Evolutionary conservation across 768 basidiomycete species (phyloP).

Genomic region (Leccinellum rugosiceps): DNA sequence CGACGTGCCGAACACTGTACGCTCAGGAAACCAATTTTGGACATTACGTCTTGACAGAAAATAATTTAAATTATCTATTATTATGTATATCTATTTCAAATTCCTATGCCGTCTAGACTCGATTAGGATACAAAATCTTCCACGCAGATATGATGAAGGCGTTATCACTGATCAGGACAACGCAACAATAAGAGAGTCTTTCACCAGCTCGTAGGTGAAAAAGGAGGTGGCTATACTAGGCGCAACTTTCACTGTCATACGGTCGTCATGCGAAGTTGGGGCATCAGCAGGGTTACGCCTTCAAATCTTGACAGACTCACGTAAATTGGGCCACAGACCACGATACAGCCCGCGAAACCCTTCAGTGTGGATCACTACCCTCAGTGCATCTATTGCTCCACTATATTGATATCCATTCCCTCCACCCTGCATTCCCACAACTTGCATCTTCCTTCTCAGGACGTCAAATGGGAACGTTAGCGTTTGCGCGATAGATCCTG

Average conservation of each 20-base stretch:
- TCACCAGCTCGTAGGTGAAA: slow-evolving; percentile 76
- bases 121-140: not conserved
- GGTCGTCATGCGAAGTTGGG: slow-evolving; percentile 7
- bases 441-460: slow-evolving; percentile 93
- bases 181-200: slow-evolving; percentile 42
- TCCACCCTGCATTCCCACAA: slow-evolving; percentile 70
- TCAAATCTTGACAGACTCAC: slow-evolving; percentile 42
- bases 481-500: slow-evolving; percentile 89
- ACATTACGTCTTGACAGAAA: slow-evolving; percentile 8
- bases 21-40: slow-evolving; percentile 4
- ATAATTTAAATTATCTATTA: slow-evolving; percentile 6
- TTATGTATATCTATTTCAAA: not conserved
- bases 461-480: slow-evolving; percentile 97
- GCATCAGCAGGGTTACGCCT: slow-evolving; percentile 3
- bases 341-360: slow-evolving; percentile 78
- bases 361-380: slow-evolving; percentile 65
- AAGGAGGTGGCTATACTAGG: slow-evolving; percentile 87
- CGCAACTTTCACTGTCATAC: slow-evolving; percentile 74
- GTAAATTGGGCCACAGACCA: slow-evolving; percentile 85
- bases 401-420: slow-evolving; percentile 64
- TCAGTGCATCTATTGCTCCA: slow-evolving; percentile 78
- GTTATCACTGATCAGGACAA: slow-evolving; percentile 2
- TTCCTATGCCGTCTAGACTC: not conserved
- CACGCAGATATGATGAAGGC: not conserved
- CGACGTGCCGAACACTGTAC: slow-evolving; percentile 4